Evolutionary conservation across 192 early-diverging fungal species (phyloP).

Genomic region (Lobosporangium transversale): DNA sequence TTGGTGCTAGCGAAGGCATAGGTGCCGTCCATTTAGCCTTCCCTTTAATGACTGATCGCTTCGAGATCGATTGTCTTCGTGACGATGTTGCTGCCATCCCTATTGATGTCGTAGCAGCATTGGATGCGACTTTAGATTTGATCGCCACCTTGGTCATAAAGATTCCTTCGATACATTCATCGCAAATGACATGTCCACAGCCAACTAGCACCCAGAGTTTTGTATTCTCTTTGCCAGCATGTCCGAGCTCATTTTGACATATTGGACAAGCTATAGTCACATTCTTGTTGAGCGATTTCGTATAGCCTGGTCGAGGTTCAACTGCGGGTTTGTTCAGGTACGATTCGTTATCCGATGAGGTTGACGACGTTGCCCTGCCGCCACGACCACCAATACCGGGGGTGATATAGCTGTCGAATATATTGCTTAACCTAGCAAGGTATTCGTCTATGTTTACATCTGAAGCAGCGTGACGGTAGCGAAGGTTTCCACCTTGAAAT

Average conservation of each 20-base stretch:
- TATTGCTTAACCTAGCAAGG: no score
- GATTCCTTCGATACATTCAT: slow-evolving; percentile 16
- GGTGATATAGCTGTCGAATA: no score
- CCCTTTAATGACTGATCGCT: slow-evolving; percentile 15
- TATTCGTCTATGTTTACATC: no score
- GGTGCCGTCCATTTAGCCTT: slow-evolving; percentile 1
- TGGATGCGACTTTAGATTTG: no score
- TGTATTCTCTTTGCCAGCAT: not conserved
- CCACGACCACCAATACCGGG: no score
- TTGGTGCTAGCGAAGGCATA: not conserved
- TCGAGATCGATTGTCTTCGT: not conserved
- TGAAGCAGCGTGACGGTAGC: no score
- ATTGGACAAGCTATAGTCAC: slow-evolving; percentile 13
- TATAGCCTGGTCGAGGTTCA: slow-evolving; percentile 13
- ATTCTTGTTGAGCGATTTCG: not conserved
- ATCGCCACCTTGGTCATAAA: slow-evolving; percentile 11
- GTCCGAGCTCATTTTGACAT: slow-evolving; percentile 15
- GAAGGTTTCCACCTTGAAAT: no score
- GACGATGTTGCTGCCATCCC: no score
- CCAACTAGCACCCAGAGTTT: slow-evolving; percentile 29
- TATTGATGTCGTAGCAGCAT: no score
- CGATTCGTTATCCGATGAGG: no score
- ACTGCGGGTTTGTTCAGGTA: not conserved
- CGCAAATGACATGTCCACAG: slow-evolving; percentile 42
- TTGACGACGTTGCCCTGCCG: no score